Evolutionary conservation across 176 grass and related monocot genomes (phyloP).

Genomic region (Ensete glaucum): DNA sequence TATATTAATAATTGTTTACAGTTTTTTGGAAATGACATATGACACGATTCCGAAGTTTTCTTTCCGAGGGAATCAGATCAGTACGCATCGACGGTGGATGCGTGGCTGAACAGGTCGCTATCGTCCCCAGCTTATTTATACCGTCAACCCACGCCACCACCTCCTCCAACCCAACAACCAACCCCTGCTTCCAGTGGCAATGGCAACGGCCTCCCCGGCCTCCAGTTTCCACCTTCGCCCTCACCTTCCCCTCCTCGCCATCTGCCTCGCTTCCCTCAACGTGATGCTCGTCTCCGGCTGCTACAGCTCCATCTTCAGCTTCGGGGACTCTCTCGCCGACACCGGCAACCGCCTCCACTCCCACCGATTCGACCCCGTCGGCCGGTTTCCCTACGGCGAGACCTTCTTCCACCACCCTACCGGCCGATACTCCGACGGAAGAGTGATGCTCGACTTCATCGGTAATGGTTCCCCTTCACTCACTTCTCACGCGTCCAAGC

Average conservation of each 20-base stretch:
- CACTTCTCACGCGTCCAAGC: background rate
- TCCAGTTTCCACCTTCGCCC: background rate
- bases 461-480: conserved; percentile 19
- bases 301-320: conserved; percentile 51
- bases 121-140: too few species aligned
- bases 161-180: too few species aligned
- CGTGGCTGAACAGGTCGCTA: too few species aligned
- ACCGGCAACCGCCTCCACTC: conserved; percentile 53
- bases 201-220: background rate
- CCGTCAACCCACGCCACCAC: too few species aligned
- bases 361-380: conserved; percentile 24
- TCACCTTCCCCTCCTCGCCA: background rate
- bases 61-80: too few species aligned
- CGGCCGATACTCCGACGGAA: conserved; percentile 64
- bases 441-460: conserved; percentile 68
- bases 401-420: conserved; percentile 70
- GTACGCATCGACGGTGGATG: too few species aligned
- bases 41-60: too few species aligned
- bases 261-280: background rate
- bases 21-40: too few species aligned
- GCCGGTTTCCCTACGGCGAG: conserved; percentile 51
- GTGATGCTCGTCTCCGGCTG: conserved; percentile 18
- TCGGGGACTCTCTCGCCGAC: conserved; percentile 81
- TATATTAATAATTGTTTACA: too few species aligned
- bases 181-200: too few species aligned